A percentile compares a stretch with the other conserved stretches of the same genome.
Evolutionary conservation across 192 early-diverging fungal species (phyloP).

Genomic region (Endogone sp.): DNA sequence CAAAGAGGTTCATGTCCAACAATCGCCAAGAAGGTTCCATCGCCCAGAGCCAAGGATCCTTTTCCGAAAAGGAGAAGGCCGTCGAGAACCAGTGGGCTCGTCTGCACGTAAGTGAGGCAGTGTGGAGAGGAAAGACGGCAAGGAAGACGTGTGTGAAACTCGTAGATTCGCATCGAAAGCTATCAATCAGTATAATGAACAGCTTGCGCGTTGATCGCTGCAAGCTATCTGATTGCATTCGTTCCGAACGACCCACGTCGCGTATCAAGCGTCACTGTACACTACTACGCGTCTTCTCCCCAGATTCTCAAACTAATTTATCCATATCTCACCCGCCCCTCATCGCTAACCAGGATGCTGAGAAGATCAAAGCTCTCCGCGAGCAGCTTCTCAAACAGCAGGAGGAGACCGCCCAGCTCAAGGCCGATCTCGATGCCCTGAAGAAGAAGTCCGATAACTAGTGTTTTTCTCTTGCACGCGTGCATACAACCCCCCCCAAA

Average conservation of each 20-base stretch:
- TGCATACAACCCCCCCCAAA: not conserved
- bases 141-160: too few species aligned
- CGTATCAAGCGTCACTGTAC: too few species aligned
- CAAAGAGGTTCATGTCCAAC: not conserved
- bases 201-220: too few species aligned
- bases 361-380: conserved; percentile 29
- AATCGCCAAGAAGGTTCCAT: conserved; percentile 18
- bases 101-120: conserved; percentile 27
- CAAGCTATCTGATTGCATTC: too few species aligned
- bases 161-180: too few species aligned
- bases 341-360: conserved; percentile 23
- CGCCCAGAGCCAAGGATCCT: conserved; percentile 13
- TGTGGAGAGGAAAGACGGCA: too few species aligned
- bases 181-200: too few species aligned
- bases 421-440: conserved; percentile 26
- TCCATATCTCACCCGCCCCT: not conserved
- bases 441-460: conserved; percentile 14
- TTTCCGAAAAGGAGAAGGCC: conserved; percentile 35
- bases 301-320: not conserved
- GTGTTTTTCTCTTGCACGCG: not conserved
- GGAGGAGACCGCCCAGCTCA: conserved; percentile 18
- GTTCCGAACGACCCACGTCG: too few species aligned
- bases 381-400: conserved; percentile 26
- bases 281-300: not conserved
- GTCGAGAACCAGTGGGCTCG: conserved; percentile 34